Evolutionary conservation across 2,329 filamentous ascomycete species (phyloP), one percentile per base, ranked within the genome.

Genomic region (Periglandula ipomoeae): DNA sequence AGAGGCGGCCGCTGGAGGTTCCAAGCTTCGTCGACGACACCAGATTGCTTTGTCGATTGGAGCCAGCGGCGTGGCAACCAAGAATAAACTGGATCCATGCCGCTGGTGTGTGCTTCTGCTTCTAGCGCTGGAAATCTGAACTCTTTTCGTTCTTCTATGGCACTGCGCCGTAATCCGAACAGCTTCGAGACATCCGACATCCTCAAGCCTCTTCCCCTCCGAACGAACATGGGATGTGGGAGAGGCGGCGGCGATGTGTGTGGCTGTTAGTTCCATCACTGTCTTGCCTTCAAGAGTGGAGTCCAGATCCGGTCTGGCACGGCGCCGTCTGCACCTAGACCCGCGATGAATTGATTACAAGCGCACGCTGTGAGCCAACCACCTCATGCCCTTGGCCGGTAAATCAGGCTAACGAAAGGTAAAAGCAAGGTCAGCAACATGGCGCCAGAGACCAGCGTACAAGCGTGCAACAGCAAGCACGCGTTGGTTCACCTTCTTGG

Each of bases 221-320:
- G 11, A 38, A 38, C 35, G 35, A 17, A 43, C 7, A 10, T 23
- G 38, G 22, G 22, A 38, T 20, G n/a, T 45, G 24, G 37, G 41
- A 13, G 15, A 23, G 23, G 24, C 47, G 32, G 24, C 30, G 22
- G 55, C 57, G 58, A 22, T 34, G 39, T 55, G 55, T 52, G 41
- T 43, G 54, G 52, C 59, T 26, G 30, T 24, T 40, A 38, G 50
- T 44, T 48, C 48, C 45, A 48, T 52, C 57, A 63, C 60, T 65
- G 58, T 62, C 55, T 62, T 61, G 58, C 54, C 58, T 60, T 58
- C 59, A 48, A 53, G 55, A 39, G 61, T 62, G 61, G 62, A 59
- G 59, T 62, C 63, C 61, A 61, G 61, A 65, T 65, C 61, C 61
- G 63, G 56, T 49, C 49, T 55, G 52, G 51, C 49, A 53, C 50